A percentile compares a stretch with the other conserved stretches of the same genome.
phyloP scores from a whole-genome alignment of 495 filamentous ascomycete species.

The Stereocaulon alpinum region DNA sequence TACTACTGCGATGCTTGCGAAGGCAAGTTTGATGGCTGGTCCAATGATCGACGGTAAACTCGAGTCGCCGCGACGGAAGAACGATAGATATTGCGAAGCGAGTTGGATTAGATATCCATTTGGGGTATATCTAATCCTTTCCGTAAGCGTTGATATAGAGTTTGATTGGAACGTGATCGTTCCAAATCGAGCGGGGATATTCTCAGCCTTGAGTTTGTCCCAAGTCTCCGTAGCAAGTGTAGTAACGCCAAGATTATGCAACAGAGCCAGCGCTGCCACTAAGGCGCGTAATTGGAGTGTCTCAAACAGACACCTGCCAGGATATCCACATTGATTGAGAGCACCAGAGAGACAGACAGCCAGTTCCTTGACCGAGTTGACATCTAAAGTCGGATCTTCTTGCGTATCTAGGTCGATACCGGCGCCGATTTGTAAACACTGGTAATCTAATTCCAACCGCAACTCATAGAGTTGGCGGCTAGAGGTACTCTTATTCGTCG shows the following conservation, averaged over 20 bases:
- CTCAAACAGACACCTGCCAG: neutral
- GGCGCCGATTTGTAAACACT: constrained; percentile 7
- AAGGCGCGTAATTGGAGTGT: constrained; percentile 14
- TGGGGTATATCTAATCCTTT: neutral
- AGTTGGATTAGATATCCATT: constrained; percentile 4
- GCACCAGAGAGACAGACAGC: constrained; percentile 7
- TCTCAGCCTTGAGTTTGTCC: neutral
- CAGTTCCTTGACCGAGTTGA: neutral
- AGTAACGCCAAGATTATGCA: constrained; percentile 7
- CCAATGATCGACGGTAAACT: neutral
- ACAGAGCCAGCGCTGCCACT: constrained; percentile 11
- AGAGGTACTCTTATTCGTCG: neutral
- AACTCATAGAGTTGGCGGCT: neutral
- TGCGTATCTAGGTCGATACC: neutral
- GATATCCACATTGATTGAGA: neutral
- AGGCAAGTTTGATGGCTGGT: constrained; percentile 7
- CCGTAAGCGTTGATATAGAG: neutral
- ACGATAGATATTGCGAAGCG: constrained; percentile 15
- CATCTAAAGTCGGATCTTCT: neutral
- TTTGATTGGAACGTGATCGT: neutral
- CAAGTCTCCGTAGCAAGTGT: neutral
- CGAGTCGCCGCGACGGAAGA: constrained; percentile 5
- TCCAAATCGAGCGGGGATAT: constrained; percentile 5
- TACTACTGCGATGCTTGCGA: constrained; percentile 14
- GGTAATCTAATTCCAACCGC: neutral